These are phyloP conservation scores for Erodium texanum DNA, from an alignment of 441 rosid species.

Conservation along the genomic window DNA sequence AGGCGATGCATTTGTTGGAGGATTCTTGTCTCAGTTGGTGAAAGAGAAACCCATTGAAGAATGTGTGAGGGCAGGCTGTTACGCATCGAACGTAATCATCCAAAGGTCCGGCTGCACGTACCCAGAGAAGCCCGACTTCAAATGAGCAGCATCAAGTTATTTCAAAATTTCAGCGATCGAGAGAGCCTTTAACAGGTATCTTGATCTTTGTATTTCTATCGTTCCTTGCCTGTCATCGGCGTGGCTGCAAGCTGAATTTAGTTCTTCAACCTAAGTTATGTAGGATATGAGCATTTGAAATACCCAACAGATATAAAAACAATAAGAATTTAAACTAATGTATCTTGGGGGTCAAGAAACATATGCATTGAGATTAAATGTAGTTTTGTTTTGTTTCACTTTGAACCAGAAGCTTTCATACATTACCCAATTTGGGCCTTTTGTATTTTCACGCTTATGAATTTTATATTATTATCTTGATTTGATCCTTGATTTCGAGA, in stretches of 20 bases:
- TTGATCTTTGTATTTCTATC: neutral
- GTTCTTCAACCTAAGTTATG: neutral
- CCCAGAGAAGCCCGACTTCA: constrained; percentile 52
- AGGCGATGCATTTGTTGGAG: constrained; percentile 98
- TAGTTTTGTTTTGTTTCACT: neutral
- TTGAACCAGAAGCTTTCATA: too few relatives aligned
- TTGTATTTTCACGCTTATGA: too few relatives aligned
- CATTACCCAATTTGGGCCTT: neutral
- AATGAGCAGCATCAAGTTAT: neutral
- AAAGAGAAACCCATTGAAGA: constrained; percentile 60
- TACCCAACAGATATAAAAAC: neutral
- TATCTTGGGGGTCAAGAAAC: neutral
- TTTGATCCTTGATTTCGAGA: too few relatives aligned
- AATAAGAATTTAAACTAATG: neutral
- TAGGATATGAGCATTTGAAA: neutral
- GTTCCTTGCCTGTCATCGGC: neutral
- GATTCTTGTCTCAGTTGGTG: constrained; percentile 75
- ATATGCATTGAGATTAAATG: neutral
- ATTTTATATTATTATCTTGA: too few relatives aligned
- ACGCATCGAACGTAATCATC: constrained; percentile 75
- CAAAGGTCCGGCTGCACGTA: constrained; percentile 94
- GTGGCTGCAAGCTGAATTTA: neutral
- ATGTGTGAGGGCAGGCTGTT: constrained; percentile 74
- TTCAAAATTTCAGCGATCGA: neutral
- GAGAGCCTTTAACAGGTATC: neutral